Conservation (phyloP, 2,329 filamentous ascomycete genomes). For the Monilinia laxa region DNA sequence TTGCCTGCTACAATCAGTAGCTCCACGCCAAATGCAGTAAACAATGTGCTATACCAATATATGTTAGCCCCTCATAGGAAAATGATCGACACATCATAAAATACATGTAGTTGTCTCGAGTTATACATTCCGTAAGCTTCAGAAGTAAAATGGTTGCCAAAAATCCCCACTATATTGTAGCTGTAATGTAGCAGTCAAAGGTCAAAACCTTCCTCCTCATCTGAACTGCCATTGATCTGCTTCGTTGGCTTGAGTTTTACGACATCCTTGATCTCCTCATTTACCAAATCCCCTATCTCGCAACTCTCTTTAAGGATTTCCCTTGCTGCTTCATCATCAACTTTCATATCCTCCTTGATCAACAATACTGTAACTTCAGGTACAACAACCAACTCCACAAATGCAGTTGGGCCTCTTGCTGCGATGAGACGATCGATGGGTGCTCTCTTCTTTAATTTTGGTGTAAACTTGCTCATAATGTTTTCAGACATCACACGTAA, state of each 20-base stretch:
- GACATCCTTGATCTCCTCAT: slow-evolving; percentile 56
- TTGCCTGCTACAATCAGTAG: not conserved
- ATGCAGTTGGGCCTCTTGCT: slow-evolving; percentile 64
- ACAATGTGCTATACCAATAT: not conserved
- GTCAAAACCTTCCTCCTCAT: slow-evolving; percentile 21
- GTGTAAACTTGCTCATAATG: slow-evolving; percentile 60
- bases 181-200: slow-evolving; percentile 4
- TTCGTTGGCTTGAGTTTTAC: slow-evolving; percentile 42
- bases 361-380: slow-evolving; percentile 62
- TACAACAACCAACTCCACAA: slow-evolving; percentile 73
- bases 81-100: not conserved
- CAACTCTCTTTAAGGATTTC: slow-evolving; percentile 35
- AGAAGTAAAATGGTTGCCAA: not conserved
- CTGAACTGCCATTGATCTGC: slow-evolving; percentile 46
- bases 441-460: slow-evolving; percentile 60
- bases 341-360: slow-evolving; percentile 58
- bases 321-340: slow-evolving; percentile 45
- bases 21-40: not conserved
- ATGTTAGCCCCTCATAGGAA: not conserved
- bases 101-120: not conserved
- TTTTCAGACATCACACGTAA: slow-evolving; percentile 69
- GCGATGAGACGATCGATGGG: slow-evolving; percentile 65
- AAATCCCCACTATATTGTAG: too few relatives aligned
- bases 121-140: not conserved
- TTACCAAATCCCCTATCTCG: slow-evolving; percentile 34